Evolutionary conservation across 495 filamentous ascomycete species (phyloP).

Genomic region (Bacidia rubella): DNA sequence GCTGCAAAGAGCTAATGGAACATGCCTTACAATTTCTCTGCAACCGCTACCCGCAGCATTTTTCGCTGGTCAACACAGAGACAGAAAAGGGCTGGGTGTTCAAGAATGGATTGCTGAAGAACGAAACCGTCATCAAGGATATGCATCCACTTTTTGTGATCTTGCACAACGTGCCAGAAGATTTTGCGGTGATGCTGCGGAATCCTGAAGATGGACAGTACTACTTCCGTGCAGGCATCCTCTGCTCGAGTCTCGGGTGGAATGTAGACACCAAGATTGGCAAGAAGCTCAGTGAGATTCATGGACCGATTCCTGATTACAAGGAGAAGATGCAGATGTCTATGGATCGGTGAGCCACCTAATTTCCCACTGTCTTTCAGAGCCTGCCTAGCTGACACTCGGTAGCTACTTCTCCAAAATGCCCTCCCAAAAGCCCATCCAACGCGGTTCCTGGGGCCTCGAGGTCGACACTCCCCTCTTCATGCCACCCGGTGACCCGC

Average conservation of each 20-base stretch:
- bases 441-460: slow-evolving; percentile 78
- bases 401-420: slow-evolving; percentile 68
- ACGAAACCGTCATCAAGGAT: slow-evolving; percentile 44
- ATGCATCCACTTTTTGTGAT: slow-evolving; percentile 61
- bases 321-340: slow-evolving; percentile 82
- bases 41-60: slow-evolving; percentile 68
- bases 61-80: slow-evolving; percentile 36
- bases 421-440: slow-evolving; percentile 61
- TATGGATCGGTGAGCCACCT: slow-evolving; percentile 57
- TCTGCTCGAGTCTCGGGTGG: slow-evolving; percentile 76
- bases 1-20: slow-evolving; percentile 84
- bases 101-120: slow-evolving; percentile 57
- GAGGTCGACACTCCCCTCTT: slow-evolving; percentile 68
- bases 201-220: slow-evolving; percentile 61
- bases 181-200: slow-evolving; percentile 70
- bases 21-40: slow-evolving; percentile 70
- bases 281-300: slow-evolving; percentile 58
- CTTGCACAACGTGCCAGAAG: slow-evolving; percentile 75
- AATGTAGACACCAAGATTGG: slow-evolving; percentile 66
- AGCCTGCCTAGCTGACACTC: neutral
- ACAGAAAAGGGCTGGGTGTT: slow-evolving; percentile 42
- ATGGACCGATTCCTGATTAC: slow-evolving; percentile 70
- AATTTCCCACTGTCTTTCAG: neutral
- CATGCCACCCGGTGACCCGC: slow-evolving; percentile 62
- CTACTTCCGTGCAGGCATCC: slow-evolving; percentile 61